Conservation (phyloP, 805 yeast species). For the Danielia oregonensis region DNA sequence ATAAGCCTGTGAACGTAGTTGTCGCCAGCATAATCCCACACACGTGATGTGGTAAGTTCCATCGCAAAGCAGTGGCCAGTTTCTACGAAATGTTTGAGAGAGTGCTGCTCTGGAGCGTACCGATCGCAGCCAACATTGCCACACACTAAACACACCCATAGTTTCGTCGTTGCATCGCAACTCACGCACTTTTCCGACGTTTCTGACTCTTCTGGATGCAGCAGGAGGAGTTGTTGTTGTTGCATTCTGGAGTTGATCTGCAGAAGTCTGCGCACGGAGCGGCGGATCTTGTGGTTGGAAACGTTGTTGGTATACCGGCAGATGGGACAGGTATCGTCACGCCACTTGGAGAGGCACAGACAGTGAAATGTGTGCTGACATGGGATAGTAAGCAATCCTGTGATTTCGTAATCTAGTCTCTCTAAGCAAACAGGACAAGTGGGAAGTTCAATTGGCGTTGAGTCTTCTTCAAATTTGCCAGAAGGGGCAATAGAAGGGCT, state of each 20-base stretch:
- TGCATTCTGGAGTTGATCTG: conserved; percentile 20
- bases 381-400: conserved; percentile 83
- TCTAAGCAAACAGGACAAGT: conserved; percentile 93
- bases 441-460: conserved; percentile 59
- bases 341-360: conserved; percentile 83
- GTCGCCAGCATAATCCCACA: conserved; percentile 94
- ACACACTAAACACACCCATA: conserved; percentile 89
- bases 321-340: conserved; percentile 86
- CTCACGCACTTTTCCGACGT: conserved; percentile 42
- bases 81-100: conserved; percentile 71
- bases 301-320: conserved; percentile 68
- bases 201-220: conserved; percentile 9
- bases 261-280: conserved; percentile 33
- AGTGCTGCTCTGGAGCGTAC: conserved; percentile 76
- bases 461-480: conserved; percentile 15
- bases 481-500: not conserved
- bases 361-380: conserved; percentile 95
- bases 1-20: conserved; percentile 82
- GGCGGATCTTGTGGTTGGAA: conserved; percentile 32
- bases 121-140: conserved; percentile 93
- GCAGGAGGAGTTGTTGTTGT: conserved; percentile 11
- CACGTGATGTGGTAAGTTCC: conserved; percentile 81
- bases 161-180: conserved; percentile 57
- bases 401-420: conserved; percentile 73
- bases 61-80: conserved; percentile 88